Percentiles rank a stretch among this genome's conserved stretches.
Conservation (phyloP, 1,284 basidiomycete species). For the Leccinum fallax region DNA sequence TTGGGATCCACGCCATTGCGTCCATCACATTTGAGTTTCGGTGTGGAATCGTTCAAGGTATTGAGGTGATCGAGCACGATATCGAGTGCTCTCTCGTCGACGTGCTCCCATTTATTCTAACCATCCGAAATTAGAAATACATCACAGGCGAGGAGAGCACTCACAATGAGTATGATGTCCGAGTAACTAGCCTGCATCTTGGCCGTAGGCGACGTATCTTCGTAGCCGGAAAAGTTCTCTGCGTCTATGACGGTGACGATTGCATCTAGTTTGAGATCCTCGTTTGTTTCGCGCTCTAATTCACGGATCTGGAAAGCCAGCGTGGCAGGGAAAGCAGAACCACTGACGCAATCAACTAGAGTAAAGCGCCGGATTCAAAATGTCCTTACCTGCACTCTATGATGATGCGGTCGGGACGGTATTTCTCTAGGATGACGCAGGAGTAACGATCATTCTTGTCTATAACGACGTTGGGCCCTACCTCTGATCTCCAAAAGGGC, state of each 20-base stretch:
- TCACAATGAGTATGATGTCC: constrained; percentile 81
- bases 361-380: neutral
- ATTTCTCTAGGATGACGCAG: constrained; percentile 58
- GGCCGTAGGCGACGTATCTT: constrained; percentile 86
- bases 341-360: constrained; percentile 44
- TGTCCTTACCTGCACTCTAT: constrained; percentile 84
- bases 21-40: constrained; percentile 74
- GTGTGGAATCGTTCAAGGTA: constrained; percentile 86
- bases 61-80: constrained; percentile 83
- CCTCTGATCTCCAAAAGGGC: constrained; percentile 86
- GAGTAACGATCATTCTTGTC: constrained; percentile 1
- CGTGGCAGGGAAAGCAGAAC: constrained; percentile 88
- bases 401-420: constrained; percentile 83
- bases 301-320: constrained; percentile 90
- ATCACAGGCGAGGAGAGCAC: constrained; percentile 30
- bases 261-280: constrained; percentile 82
- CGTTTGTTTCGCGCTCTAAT: constrained; percentile 73
- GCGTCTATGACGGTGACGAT: constrained; percentile 90
- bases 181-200: constrained; percentile 94
- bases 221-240: constrained; percentile 88
- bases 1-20: constrained; percentile 68
- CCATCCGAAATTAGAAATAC: constrained; percentile 1
- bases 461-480: constrained; percentile 31
- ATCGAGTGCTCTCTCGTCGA: constrained; percentile 77
- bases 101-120: constrained; percentile 87